Conservation (phyloP, 495 filamentous ascomycete species). For the Rostrohypoxylon terebratum region DNA sequence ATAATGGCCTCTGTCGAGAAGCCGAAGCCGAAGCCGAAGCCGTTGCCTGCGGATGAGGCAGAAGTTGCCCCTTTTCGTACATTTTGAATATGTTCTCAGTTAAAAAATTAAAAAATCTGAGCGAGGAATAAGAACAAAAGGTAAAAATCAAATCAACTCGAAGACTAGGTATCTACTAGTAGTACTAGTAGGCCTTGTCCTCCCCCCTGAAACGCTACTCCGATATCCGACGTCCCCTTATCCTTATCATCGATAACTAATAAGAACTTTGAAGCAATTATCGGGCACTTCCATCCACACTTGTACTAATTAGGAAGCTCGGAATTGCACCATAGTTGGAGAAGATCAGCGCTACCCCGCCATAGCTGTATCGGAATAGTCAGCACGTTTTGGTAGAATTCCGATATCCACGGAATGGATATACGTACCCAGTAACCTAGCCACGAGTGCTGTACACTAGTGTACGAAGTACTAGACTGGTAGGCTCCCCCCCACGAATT, state of each 20-base stretch:
- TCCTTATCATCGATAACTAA: background rate
- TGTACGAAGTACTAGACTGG: no score
- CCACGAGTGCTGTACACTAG: no score
- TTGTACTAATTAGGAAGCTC: background rate
- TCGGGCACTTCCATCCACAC: background rate
- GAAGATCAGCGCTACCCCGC: background rate
- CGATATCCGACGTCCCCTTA: background rate
- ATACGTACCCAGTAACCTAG: no score
- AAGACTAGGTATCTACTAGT: background rate
- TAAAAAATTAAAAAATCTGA: background rate
- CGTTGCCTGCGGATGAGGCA: constrained; percentile 20
- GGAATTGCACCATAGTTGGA: background rate
- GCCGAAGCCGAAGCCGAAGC: background rate
- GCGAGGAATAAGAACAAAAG: background rate
- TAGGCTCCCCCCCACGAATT: no score
- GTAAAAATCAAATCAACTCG: background rate
- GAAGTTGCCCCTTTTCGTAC: constrained; percentile 30
- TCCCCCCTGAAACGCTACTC: background rate
- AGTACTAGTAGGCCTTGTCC: no score
- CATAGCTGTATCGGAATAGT: background rate
- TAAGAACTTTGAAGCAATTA: background rate
- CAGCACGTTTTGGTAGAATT: background rate
- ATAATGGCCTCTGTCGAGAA: constrained; percentile 12
- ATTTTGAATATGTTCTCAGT: background rate
- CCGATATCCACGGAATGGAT: background rate